Base-by-base conservation (phyloP, 768 basidiomycete genomes). In the Ramaria sp. region DNA sequence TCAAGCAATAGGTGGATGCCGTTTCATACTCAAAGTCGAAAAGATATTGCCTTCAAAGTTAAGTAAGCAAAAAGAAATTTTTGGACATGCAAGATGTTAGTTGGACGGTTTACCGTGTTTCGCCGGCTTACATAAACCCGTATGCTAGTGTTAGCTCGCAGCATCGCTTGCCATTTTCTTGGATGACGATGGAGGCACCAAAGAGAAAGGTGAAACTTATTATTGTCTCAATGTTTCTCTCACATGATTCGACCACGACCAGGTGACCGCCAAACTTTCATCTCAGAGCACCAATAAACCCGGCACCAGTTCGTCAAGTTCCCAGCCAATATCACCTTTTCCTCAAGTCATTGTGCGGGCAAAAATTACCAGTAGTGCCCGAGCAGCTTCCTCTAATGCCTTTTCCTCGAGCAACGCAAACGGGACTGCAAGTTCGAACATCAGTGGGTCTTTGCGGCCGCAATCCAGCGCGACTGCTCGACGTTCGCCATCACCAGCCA, bases 401-500 rank as follows among this genome's bases (percentile, higher is more conserved):
- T n/a, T 22, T 39, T n/a, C 24, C 22, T 12, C 34, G 25, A 45
- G 27, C 45, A 22, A 34, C 32, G 32, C 32, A 13, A 34, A 3
- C 32, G 32, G 32, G 8, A 9, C 43, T 7, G 27, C 34, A 5
- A 45, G 13, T 28, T 30, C 45, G 15, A 55, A 28, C 32, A 18
- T 25, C 36, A 52, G 25, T 47, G 41, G 43, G 15, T 25, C 44
- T 32, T 20, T 55, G 24, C 43, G 53, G 6, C 32, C 42, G 13
- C 28, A 25, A 12, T 10, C 27, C n/a, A 7, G 13, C 20, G 28
- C n/a, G n/a, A 28, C 24, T 7, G 53, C 53, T 45, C 28, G 41
- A 20, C 52, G 57, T 12, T 52, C 56, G 34, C 39, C 57, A 13
- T 54, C 57, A 28, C 57, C 52, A 28, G 36, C 57, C 10, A 54